Conservation (phyloP, 352 stramenopile genomes). For the Globisporangium radiosum region DNA sequence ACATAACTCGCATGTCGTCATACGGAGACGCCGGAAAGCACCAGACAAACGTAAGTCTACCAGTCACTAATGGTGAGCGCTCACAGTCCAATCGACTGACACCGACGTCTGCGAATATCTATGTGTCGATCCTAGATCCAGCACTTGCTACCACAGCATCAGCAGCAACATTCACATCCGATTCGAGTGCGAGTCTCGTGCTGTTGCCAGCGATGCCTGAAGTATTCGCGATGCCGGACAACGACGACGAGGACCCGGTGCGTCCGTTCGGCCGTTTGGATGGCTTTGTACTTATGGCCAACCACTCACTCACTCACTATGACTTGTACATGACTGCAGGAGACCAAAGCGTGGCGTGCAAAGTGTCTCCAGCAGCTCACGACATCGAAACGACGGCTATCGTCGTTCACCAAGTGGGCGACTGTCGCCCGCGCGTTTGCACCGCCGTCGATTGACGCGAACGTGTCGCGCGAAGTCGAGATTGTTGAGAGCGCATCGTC, state of each 20-base stretch:
- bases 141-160: neutral
- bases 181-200: neutral
- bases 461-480: slow-evolving; percentile 16
- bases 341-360: slow-evolving; percentile 30
- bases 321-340: slow-evolving; percentile 10
- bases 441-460: slow-evolving; percentile 8
- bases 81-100: too few species aligned
- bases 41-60: neutral
- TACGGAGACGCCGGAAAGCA: neutral
- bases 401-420: slow-evolving; percentile 32
- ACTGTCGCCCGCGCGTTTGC: slow-evolving; percentile 32
- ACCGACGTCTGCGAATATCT: too few species aligned
- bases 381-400: slow-evolving; percentile 15
- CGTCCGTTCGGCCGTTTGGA: neutral
- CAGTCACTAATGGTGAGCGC: neutral
- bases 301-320: neutral
- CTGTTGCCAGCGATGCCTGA: neutral
- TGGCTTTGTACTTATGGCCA: neutral
- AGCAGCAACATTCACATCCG: neutral
- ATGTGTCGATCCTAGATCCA: neutral
- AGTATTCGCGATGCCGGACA: neutral
- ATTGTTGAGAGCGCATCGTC: slow-evolving; percentile 16
- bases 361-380: slow-evolving; percentile 32
- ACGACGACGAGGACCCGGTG: neutral
- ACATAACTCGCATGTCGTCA: neutral